These are phyloP conservation scores for Cladosporium sp. DNA, from an alignment of 2,329 filamentous ascomycete genomes.

Conservation along the genomic window DNA sequence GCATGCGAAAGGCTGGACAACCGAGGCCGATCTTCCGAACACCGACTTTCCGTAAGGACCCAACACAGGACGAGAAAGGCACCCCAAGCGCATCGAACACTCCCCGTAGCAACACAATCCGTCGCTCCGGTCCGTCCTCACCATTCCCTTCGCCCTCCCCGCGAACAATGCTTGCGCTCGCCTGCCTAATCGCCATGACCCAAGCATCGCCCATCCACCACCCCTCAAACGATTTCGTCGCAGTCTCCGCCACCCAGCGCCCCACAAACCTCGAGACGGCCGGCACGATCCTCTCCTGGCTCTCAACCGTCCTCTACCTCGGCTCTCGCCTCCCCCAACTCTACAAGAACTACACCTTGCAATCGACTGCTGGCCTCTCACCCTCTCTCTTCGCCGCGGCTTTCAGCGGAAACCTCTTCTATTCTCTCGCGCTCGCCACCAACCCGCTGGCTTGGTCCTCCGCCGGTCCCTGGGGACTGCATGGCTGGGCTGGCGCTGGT, in stretches of 20 bases:
- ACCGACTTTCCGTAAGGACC: conserved; percentile 25
- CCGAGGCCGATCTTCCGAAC: conserved; percentile 27
- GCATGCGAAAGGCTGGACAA: background rate
- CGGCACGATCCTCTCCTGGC: conserved; percentile 51
- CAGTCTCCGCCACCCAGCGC: conserved; percentile 11
- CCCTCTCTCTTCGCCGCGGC: conserved; percentile 59
- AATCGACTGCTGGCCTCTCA: conserved; percentile 58
- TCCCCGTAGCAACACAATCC: conserved; percentile 22
- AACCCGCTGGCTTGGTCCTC: conserved; percentile 59
- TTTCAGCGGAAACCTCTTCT: conserved; percentile 63
- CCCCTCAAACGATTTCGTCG: conserved; percentile 11
- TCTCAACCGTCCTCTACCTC: conserved; percentile 52
- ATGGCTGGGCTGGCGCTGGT: conserved; percentile 51
- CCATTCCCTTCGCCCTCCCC: conserved; percentile 41
- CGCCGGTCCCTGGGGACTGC: conserved; percentile 48
- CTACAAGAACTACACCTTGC: conserved; percentile 57
- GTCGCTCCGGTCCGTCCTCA: conserved; percentile 24
- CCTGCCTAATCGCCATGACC: conserved; percentile 39
- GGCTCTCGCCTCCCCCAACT: conserved; percentile 58
- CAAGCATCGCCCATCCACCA: conserved; percentile 31
- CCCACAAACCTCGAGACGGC: conserved; percentile 35
- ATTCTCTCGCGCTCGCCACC: conserved; percentile 55
- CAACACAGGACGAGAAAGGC: conserved; percentile 20
- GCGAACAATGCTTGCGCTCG: conserved; percentile 41
- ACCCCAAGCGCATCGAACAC: conserved; percentile 18